Percentiles rank a stretch among this genome's conserved stretches.
phyloP scores from a whole-genome alignment of 2,329 filamentous ascomycete genomes.

The Cordyceps farinosa region DNA sequence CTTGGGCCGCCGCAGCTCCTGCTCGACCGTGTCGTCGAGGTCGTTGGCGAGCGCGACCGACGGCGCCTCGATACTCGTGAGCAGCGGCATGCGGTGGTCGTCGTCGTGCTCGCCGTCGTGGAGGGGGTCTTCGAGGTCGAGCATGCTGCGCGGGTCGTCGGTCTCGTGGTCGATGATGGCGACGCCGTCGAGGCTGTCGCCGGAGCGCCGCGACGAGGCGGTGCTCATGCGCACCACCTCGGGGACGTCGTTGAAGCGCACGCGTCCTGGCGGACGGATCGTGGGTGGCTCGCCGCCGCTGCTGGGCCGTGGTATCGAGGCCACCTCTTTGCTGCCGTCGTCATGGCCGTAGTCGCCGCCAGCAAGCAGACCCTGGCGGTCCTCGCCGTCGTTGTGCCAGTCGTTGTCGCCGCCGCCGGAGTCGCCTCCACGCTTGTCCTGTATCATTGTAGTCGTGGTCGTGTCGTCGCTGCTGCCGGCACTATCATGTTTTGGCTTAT shows the following conservation, averaged over 20 bases:
- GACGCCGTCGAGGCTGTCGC: not conserved
- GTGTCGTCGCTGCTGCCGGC: conserved; percentile 18
- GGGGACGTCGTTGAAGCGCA: conserved; percentile 65
- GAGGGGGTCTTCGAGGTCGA: conserved; percentile 34
- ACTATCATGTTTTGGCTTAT: conserved; percentile 17
- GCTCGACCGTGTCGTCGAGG: conserved; percentile 47
- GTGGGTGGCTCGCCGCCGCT: conserved; percentile 2
- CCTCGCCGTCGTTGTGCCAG: conserved; percentile 22
- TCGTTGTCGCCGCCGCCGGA: not conserved
- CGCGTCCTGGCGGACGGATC: conserved; percentile 58
- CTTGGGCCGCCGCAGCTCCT: conserved; percentile 66
- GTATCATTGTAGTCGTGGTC: conserved; percentile 18
- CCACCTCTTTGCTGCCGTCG: not conserved
- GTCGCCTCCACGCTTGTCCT: conserved; percentile 15
- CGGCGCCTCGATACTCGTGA: conserved; percentile 81
- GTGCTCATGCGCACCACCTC: conserved; percentile 37
- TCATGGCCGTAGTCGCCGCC: conserved; percentile 22
- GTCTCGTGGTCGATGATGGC: not conserved
- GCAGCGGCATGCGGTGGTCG: conserved; percentile 63
- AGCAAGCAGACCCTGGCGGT: conserved; percentile 24
- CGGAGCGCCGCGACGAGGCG: conserved; percentile 17
- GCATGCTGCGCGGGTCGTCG: conserved; percentile 26
- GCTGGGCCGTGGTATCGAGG: not conserved
- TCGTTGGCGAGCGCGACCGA: conserved; percentile 65
- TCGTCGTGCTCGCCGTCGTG: not conserved